Conservation (phyloP, 1,284 basidiomycete species). For the Cryptococcus wingfieldii region DNA sequence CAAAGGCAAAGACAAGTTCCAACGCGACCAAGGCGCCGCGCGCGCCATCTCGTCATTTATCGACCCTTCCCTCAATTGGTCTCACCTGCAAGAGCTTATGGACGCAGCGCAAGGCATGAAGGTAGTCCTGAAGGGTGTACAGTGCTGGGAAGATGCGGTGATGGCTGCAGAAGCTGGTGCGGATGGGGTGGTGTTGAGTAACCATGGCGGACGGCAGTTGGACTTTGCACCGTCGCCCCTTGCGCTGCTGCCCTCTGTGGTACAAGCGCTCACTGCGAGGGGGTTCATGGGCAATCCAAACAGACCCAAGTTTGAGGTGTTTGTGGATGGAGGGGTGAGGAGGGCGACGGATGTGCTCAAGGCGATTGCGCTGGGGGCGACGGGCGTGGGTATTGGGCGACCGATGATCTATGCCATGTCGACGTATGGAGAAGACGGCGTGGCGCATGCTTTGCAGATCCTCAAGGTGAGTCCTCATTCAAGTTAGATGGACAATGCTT, state of each 20-base stretch:
- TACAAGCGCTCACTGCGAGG: conserved; percentile 63
- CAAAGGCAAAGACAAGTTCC: conserved; percentile 58
- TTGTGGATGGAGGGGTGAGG: conserved; percentile 88
- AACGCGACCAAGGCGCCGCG: conserved; percentile 85
- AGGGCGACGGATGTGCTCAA: conserved; percentile 89
- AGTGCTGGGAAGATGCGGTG: conserved; percentile 90
- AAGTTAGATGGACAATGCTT: neutral
- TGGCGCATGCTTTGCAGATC: conserved; percentile 71
- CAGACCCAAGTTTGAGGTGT: conserved; percentile 69
- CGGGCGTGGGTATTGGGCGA: conserved; percentile 62
- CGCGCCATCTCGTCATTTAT: conserved; percentile 95
- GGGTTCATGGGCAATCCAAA: conserved; percentile 53
- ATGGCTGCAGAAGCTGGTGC: conserved; percentile 77
- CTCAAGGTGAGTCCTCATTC: conserved; percentile 57
- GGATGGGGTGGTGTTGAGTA: conserved; percentile 78
- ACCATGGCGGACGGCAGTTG: conserved; percentile 88
- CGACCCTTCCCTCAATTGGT: conserved; percentile 82
- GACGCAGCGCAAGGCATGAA: conserved; percentile 83
- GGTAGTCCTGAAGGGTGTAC: conserved; percentile 86
- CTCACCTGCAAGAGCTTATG: conserved; percentile 81
- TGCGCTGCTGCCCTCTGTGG: conserved; percentile 84
- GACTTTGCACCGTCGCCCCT: conserved; percentile 88
- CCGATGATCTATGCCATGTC: conserved; percentile 88
- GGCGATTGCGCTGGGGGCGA: conserved; percentile 85
- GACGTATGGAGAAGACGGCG: conserved; percentile 75